A percentile compares a stretch with the other conserved stretches of the same genome.
phyloP scores from a whole-genome alignment of 768 basidiomycete genomes.

The Hygrophoropsis aurantiaca region DNA sequence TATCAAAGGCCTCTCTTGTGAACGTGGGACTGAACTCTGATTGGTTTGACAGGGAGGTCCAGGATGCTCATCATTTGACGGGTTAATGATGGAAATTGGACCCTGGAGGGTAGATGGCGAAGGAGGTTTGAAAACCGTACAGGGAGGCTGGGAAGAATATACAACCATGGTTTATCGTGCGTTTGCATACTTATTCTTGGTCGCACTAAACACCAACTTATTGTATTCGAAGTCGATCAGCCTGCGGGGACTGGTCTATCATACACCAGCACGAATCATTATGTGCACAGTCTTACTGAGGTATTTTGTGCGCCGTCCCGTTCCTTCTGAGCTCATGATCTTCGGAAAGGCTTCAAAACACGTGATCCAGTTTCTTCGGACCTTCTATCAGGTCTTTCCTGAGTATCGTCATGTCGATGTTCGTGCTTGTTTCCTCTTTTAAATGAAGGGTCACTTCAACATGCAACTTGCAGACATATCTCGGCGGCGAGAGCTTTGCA shows the following conservation, averaged over 20 bases:
- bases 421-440: slow-evolving; percentile 30
- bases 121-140: slow-evolving; percentile 67
- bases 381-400: slow-evolving; percentile 91
- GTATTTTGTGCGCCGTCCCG: slow-evolving; percentile 40
- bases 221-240: slow-evolving; percentile 76
- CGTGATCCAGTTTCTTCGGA: slow-evolving; percentile 78
- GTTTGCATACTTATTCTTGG: slow-evolving; percentile 26
- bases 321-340: not conserved
- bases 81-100: slow-evolving; percentile 97
- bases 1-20: not conserved
- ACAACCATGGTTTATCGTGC: slow-evolving; percentile 88
- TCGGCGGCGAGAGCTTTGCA: slow-evolving; percentile 95
- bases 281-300: slow-evolving; percentile 75
- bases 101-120: slow-evolving; percentile 81
- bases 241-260: slow-evolving; percentile 96
- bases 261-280: slow-evolving; percentile 82
- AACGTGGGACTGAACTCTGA: not conserved
- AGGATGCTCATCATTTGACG: slow-evolving; percentile 96
- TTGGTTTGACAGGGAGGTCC: slow-evolving; percentile 75
- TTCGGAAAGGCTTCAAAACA: slow-evolving; percentile 65
- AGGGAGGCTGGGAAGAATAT: slow-evolving; percentile 98
- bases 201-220: slow-evolving; percentile 1
- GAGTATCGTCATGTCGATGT: slow-evolving; percentile 84
- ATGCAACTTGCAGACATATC: slow-evolving; percentile 69
- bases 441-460: slow-evolving; percentile 7